phyloP scores from a whole-genome alignment of 176 grass and related monocot species.

The Bolboschoenus planiculmis region DNA sequence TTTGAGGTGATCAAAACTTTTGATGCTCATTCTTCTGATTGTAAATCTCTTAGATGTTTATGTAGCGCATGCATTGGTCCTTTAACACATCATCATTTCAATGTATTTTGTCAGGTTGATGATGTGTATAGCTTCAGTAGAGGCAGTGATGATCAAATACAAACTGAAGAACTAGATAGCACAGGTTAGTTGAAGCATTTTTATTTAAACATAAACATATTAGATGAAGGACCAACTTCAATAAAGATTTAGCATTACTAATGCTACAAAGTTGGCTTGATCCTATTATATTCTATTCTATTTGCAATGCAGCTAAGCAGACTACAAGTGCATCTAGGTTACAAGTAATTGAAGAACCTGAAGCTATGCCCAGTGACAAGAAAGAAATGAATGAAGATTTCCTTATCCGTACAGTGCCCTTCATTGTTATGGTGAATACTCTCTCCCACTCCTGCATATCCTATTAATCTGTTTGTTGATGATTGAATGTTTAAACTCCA shows the following conservation, averaged over 20 bases:
- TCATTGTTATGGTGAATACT: constrained; percentile 44
- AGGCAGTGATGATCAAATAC: constrained; percentile 25
- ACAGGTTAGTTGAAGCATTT: not conserved
- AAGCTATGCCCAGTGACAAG: not conserved
- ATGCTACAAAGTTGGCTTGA: constrained; percentile 6
- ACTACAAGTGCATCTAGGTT: constrained; percentile 21
- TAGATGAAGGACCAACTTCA: constrained; percentile 5
- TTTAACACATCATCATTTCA: constrained; percentile 18
- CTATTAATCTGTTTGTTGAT: not conserved
- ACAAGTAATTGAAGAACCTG: constrained; percentile 20
- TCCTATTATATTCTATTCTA: constrained; percentile 26
- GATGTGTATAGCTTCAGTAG: constrained; percentile 55
- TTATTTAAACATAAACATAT: not conserved
- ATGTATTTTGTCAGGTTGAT: constrained; percentile 71
- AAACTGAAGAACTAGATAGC: constrained; percentile 11
- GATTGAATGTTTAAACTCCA: not conserved
- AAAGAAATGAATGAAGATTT: constrained; percentile 50
- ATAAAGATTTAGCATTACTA: not conserved
- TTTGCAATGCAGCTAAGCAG: constrained; percentile 28
- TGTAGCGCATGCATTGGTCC: not conserved
- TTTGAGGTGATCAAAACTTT: constrained; percentile 52
- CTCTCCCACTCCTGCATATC: not conserved
- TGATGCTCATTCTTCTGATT: not conserved
- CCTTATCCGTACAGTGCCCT: constrained; percentile 64
- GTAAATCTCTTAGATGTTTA: constrained; percentile 14